Percentiles rank a stretch among this genome's conserved stretches.
Conservation (phyloP, 768 basidiomycete species). For the Strobilomyces confusus region DNA sequence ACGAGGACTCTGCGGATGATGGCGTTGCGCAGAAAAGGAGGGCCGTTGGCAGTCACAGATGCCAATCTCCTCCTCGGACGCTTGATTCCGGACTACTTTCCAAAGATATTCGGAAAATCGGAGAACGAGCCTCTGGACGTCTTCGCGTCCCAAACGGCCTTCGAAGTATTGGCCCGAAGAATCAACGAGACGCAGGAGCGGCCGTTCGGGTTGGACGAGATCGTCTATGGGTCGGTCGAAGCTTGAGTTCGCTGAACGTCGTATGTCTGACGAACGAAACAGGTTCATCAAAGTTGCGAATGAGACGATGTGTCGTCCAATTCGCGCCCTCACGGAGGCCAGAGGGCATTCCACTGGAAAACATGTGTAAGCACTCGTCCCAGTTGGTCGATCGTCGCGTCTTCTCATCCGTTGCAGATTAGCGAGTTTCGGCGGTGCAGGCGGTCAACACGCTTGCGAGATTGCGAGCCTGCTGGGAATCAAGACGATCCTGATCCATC, state of each 20-base stretch:
- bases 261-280: neutral
- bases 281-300: constrained; percentile 96
- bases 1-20: neutral
- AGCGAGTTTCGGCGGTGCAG: constrained; percentile 86
- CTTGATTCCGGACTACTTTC: constrained; percentile 86
- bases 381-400: neutral
- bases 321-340: constrained; percentile 87
- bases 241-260: neutral
- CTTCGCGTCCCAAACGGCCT: constrained; percentile 62
- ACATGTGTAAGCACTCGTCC: constrained; percentile 46
- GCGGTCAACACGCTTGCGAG: constrained; percentile 91
- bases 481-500: constrained; percentile 81
- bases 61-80: constrained; percentile 90
- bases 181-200: constrained; percentile 66
- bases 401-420: constrained; percentile 40
- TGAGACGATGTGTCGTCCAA: constrained; percentile 94
- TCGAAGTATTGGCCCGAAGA: constrained; percentile 62
- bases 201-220: constrained; percentile 70
- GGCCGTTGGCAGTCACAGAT: constrained; percentile 88
- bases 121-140: constrained; percentile 83
- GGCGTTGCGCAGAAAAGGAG: constrained; percentile 63
- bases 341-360: constrained; percentile 78
- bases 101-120: constrained; percentile 88
- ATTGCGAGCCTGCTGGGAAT: constrained; percentile 86
- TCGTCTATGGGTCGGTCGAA: constrained; percentile 73